These are phyloP conservation scores for Geranium brycei DNA, from an alignment of 345 rosid species.

Conservation along the genomic window DNA sequence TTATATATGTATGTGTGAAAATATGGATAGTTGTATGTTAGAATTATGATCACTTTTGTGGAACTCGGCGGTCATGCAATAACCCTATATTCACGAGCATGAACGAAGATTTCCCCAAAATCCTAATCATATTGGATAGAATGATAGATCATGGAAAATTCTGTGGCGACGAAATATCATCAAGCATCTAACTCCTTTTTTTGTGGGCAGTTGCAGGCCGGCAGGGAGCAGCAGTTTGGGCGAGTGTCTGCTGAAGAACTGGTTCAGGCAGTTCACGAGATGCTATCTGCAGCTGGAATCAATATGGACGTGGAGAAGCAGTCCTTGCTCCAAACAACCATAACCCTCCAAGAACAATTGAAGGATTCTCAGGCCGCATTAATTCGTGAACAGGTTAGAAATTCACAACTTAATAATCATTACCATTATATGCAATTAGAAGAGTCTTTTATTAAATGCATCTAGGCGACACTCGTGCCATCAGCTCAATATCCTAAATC, in stretches of 20 bases:
- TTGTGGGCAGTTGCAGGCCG: conserved; percentile 27
- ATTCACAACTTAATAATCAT: too few species aligned
- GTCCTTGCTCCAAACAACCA: conserved; percentile 53
- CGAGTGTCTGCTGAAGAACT: conserved; percentile 73
- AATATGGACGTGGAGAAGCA: conserved; percentile 70
- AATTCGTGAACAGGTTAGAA: conserved; percentile 71
- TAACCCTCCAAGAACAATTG: conserved; percentile 66
- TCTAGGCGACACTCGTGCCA: too few species aligned
- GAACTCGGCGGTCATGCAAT: too few species aligned
- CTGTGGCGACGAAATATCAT: not conserved
- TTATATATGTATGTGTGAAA: too few species aligned
- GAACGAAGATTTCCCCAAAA: too few species aligned
- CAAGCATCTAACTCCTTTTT: not conserved
- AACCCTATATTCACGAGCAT: too few species aligned
- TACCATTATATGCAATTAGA: too few species aligned
- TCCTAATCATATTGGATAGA: too few species aligned
- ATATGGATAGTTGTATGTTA: too few species aligned
- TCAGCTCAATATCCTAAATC: too few species aligned
- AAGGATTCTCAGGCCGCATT: conserved; percentile 66
- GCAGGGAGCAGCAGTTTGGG: conserved; percentile 48
- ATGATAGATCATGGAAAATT: not conserved
- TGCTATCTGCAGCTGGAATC: conserved; percentile 89
- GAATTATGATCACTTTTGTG: too few species aligned
- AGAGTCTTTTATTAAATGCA: too few species aligned
- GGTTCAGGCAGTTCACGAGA: conserved; percentile 82